Evolutionary conservation across 768 basidiomycete species (phyloP), one percentile per base, ranked within the genome.

Genomic region (Obba rivulosa): DNA sequence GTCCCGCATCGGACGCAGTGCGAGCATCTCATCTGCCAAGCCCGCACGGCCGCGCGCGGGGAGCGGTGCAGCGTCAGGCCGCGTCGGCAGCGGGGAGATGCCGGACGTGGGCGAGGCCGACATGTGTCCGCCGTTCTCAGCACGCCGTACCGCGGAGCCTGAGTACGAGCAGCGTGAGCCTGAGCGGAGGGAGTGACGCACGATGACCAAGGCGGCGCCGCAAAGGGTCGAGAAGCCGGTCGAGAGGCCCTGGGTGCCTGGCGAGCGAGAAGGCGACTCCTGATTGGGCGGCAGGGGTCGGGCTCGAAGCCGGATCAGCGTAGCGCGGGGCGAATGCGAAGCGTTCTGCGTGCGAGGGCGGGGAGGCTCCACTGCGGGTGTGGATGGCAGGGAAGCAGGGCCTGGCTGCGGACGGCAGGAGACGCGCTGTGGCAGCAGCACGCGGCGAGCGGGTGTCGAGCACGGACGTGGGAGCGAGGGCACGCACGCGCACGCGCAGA

Each of bases 71-170:
- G 22, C 40, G 35, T n/a, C n/a, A n/a, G n/a, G n/a, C n/a, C n/a
- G n/a, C n/a, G n/a, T n/a, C n/a, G n/a, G n/a, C n/a, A n/a, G n/a
- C n/a, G n/a, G n/a, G n/a, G n/a, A n/a, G n/a, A n/a, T n/a, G 23
- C 22, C 36, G 41, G 45, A 43, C 42, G 53, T 50, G 49, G 22
- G 53, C 50, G 48, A 11, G 38, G 21, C 53, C 53, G 53, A 54
- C 37, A 50, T 50, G 21, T 16, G 20, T 36, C 52, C 52, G 48
- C 45, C 10, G 20, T 21, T 23, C 22, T 11, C n/a, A 17, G 17
- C 39, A 21, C 41, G 42, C 14, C 1, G 24, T 28, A 18, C 34
- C 18, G 23, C 41, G 34, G 34, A 46, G 21, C 23, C 34, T 23
- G 28, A 13, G 23, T 34, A 9, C n/a, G 34, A 9, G 34, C n/a